These are phyloP conservation scores for Ambrosia artemisiifolia DNA, from an alignment of 129 eudicot species.

Conservation along the genomic window DNA sequence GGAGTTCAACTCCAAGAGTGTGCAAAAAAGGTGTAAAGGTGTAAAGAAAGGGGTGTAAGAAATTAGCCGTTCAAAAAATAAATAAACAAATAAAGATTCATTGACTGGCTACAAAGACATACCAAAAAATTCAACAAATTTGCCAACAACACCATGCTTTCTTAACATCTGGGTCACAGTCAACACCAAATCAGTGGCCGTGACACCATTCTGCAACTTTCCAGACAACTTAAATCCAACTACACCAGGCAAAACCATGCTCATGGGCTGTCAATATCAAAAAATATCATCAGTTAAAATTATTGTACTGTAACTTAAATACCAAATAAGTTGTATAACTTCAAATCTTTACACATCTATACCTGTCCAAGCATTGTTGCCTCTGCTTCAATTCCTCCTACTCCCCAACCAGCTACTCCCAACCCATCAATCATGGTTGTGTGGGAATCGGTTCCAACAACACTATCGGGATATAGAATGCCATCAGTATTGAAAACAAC, in stretches of 20 bases:
- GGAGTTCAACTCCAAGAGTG: no score
- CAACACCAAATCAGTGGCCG: conserved; percentile 96
- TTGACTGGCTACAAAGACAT: conserved; percentile 11
- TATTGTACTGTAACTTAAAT: not conserved
- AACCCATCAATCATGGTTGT: conserved; percentile 99
- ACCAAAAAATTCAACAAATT: conserved; percentile 95
- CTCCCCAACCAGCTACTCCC: conserved; percentile 99
- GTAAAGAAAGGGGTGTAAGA: no score
- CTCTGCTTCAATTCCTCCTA: conserved; percentile 99
- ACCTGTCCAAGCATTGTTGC: conserved; percentile 99
- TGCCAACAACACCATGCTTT: conserved; percentile 98
- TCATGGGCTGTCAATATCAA: conserved; percentile 77
- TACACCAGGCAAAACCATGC: conserved; percentile 99
- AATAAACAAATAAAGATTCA: no score
- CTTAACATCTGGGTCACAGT: conserved; percentile 97
- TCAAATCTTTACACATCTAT: not conserved
- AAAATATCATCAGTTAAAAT: not conserved
- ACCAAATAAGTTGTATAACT: conserved; percentile 7
- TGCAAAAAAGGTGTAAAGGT: no score
- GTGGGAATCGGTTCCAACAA: conserved; percentile 98
- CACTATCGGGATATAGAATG: conserved; percentile 92
- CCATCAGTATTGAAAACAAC: conserved; percentile 96
- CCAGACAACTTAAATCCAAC: conserved; percentile 91
- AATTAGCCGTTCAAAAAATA: no score
- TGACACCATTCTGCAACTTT: conserved; percentile 87